phyloP scores from a whole-genome alignment of 495 filamentous ascomycete species.

The Friedmanniomyces simplex region DNA sequence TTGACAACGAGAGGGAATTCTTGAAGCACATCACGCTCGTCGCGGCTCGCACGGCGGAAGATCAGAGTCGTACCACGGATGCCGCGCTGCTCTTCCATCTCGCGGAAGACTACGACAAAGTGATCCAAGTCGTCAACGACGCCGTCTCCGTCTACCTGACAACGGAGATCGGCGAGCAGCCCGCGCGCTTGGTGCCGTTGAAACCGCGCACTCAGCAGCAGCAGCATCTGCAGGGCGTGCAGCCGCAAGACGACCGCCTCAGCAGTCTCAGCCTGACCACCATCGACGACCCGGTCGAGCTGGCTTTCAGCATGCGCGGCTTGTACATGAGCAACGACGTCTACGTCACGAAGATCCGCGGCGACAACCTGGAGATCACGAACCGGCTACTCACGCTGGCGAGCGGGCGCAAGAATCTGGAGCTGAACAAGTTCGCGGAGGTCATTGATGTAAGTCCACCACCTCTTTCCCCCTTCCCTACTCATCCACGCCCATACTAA shows the following conservation, averaged over 20 bases:
- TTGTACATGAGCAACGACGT: constrained; percentile 70
- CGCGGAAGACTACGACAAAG: constrained; percentile 86
- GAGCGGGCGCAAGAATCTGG: constrained; percentile 61
- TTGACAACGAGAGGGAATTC: constrained; percentile 71
- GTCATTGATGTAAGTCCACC: constrained; percentile 74
- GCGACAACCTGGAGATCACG: constrained; percentile 57
- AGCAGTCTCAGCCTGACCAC: constrained; percentile 71
- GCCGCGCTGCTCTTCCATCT: constrained; percentile 91
- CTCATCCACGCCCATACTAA: not conserved
- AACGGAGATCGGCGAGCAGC: constrained; percentile 67
- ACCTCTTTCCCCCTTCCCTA: not conserved
- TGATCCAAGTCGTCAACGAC: constrained; percentile 77
- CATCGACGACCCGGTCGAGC: constrained; percentile 70
- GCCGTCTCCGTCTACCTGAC: constrained; percentile 81
- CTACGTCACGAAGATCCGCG: constrained; percentile 58
- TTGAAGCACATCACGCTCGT: constrained; percentile 77
- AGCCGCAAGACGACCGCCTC: constrained; percentile 26
- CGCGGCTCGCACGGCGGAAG: constrained; percentile 82
- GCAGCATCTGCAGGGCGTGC: constrained; percentile 3
- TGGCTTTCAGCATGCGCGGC: constrained; percentile 67
- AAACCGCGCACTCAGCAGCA: constrained; percentile 45
- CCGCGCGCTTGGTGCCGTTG: constrained; percentile 63
- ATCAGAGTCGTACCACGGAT: constrained; percentile 84
- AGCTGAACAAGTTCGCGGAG: constrained; percentile 58
- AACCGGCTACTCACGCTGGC: constrained; percentile 65